A percentile compares a stretch with the other conserved stretches of the same genome.
These are phyloP conservation scores for Petrea volubilis DNA, from an alignment of 257 asterid species.

Conservation along the genomic window DNA sequence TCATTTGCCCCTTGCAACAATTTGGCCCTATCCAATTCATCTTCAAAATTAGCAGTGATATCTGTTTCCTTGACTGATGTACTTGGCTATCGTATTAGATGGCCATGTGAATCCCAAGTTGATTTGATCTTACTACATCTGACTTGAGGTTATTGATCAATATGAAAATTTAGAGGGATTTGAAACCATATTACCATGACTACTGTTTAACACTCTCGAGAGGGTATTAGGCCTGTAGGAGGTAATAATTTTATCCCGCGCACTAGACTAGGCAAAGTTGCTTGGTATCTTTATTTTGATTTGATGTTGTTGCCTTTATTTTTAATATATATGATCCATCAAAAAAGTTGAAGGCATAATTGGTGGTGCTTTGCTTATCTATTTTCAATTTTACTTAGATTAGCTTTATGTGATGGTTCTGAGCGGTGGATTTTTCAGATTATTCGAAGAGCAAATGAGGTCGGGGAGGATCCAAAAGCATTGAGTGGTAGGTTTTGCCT, in stretches of 20 bases:
- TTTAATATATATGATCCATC: background rate
- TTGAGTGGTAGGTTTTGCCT: slow-evolving; percentile 77
- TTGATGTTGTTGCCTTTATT: background rate
- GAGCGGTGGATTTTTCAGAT: slow-evolving; percentile 43
- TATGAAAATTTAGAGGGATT: background rate
- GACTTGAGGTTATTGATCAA: background rate
- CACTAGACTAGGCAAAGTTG: background rate
- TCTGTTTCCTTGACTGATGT: no score
- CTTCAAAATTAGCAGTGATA: background rate
- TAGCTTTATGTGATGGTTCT: slow-evolving; percentile 6
- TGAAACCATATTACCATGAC: background rate
- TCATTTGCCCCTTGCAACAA: background rate
- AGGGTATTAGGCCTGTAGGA: background rate
- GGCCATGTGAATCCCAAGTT: background rate
- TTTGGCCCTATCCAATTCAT: background rate
- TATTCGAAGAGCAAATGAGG: slow-evolving; percentile 70
- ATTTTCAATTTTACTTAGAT: background rate
- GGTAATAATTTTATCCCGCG: background rate
- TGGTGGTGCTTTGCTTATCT: background rate
- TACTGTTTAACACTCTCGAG: background rate
- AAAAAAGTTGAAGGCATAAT: background rate
- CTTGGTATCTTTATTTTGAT: background rate
- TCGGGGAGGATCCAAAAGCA: slow-evolving; percentile 58
- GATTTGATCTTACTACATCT: background rate
- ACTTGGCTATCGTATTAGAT: background rate